Evolutionary conservation across 805 yeast genomes (phyloP).

Genomic region (Candida gorgasii): DNA sequence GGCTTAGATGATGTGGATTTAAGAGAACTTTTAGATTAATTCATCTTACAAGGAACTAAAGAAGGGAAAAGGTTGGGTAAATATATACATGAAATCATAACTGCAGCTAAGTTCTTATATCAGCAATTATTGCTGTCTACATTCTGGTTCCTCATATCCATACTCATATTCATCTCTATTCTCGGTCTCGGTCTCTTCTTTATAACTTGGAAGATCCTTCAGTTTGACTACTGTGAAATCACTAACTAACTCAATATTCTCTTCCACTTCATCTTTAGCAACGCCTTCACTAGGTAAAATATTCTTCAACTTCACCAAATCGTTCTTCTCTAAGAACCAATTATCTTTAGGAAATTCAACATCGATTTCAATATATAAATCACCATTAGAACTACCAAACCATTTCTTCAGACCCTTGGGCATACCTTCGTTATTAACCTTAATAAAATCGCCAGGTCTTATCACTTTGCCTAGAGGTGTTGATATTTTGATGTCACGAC

Average conservation of each 20-base stretch:
- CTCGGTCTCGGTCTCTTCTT: slow-evolving; percentile 18
- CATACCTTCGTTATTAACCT: slow-evolving; percentile 80
- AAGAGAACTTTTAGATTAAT: slow-evolving; percentile 34
- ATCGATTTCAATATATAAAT: slow-evolving; percentile 66
- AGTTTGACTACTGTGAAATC: slow-evolving; percentile 31
- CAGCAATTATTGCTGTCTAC: slow-evolving; percentile 27
- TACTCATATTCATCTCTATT: slow-evolving; percentile 11
- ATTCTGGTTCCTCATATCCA: slow-evolving; percentile 29
- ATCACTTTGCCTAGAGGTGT: slow-evolving; percentile 80
- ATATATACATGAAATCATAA: neutral
- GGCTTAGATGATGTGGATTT: slow-evolving; percentile 39
- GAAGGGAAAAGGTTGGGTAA: neutral
- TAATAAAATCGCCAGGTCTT: slow-evolving; percentile 70
- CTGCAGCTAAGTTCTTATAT: neutral
- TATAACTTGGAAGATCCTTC: slow-evolving; percentile 32
- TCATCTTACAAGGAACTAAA: neutral
- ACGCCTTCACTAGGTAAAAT: slow-evolving; percentile 48
- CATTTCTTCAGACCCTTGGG: slow-evolving; percentile 50
- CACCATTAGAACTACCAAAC: slow-evolving; percentile 52
- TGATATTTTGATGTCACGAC: slow-evolving; percentile 63
- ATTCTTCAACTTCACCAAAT: slow-evolving; percentile 52
- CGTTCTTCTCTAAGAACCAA: slow-evolving; percentile 79
- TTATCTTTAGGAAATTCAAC: slow-evolving; percentile 82
- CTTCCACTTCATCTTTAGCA: slow-evolving; percentile 26
- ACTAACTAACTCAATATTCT: slow-evolving; percentile 38